Evolutionary conservation across 1,139 yeast genomes (phyloP).

Genomic region (Pichia norvegensis): DNA sequence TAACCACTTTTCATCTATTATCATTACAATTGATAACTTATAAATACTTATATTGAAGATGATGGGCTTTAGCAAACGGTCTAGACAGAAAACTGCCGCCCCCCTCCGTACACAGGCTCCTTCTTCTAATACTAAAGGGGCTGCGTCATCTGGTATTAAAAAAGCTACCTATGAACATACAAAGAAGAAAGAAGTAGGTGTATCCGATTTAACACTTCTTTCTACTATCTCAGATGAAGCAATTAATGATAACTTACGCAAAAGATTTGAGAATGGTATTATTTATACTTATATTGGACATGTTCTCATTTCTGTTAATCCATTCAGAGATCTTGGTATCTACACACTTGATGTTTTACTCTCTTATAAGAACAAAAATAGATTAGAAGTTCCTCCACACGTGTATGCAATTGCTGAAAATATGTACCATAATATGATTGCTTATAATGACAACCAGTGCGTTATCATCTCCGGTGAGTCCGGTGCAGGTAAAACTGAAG

Average conservation of each 20-base stretch:
- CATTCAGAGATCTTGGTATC: constrained; percentile 92
- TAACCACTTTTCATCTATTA: too few relatives aligned
- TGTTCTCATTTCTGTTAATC: constrained; percentile 90
- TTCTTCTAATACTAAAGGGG: constrained; percentile 31
- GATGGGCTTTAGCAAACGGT: constrained; percentile 32
- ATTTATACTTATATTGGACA: constrained; percentile 87
- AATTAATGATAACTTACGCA: constrained; percentile 84
- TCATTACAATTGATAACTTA: background rate
- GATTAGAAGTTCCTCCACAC: constrained; percentile 98
- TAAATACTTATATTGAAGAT: too few relatives aligned
- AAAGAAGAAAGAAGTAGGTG: constrained; percentile 95
- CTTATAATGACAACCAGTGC: constrained; percentile 93
- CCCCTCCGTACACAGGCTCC: constrained; percentile 45
- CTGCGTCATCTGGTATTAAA: constrained; percentile 34
- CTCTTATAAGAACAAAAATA: constrained; percentile 80
- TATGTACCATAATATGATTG: constrained; percentile 92
- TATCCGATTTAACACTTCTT: constrained; percentile 83
- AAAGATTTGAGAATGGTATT: constrained; percentile 80
- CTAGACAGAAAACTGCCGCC: constrained; percentile 51
- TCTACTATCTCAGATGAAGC: constrained; percentile 87
- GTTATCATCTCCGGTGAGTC: constrained; percentile 98
- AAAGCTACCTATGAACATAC: constrained; percentile 87
- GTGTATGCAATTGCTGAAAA: constrained; percentile 97
- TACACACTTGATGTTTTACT: constrained; percentile 73
- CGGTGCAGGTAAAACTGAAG: constrained; percentile 99